These are phyloP conservation scores for Colletotrichum cordylinicola DNA, from an alignment of 2,329 filamentous ascomycete species.

Conservation along the genomic window DNA sequence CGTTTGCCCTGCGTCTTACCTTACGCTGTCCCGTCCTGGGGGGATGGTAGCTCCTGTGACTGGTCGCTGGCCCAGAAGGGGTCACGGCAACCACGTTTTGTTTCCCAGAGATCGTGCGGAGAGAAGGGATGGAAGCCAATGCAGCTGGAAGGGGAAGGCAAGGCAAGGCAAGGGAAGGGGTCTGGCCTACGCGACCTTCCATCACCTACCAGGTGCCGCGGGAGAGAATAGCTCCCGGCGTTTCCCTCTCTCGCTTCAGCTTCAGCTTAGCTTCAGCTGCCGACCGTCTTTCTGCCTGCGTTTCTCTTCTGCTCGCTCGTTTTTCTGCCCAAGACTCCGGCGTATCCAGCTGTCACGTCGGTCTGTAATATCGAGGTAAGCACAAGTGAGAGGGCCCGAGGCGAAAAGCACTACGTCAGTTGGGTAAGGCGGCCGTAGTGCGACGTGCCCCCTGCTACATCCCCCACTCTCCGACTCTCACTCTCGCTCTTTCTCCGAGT, in stretches of 20 bases:
- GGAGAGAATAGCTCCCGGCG: not conserved
- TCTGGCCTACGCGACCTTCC: not conserved
- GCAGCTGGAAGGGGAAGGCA: not conserved
- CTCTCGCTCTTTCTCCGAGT: constrained; percentile 6
- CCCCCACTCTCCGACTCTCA: constrained; percentile 17
- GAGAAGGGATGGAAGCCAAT: not conserved
- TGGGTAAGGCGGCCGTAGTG: not conserved
- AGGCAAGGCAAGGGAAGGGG: not conserved
- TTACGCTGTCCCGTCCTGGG: not conserved
- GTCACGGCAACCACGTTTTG: not conserved
- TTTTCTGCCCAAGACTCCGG: not conserved
- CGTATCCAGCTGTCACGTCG: not conserved
- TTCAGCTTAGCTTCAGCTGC: not conserved
- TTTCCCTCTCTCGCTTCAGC: not conserved
- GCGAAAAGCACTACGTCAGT: constrained; percentile 10
- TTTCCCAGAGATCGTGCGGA: not conserved
- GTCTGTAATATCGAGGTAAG: not conserved
- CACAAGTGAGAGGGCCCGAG: not conserved
- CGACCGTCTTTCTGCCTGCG: not conserved
- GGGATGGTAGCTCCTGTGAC: not conserved
- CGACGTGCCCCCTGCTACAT: constrained; percentile 2
- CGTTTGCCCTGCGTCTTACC: not conserved
- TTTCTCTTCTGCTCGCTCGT: not conserved
- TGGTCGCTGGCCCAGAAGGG: not conserved
- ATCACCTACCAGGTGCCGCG: not conserved